phyloP scores from a whole-genome alignment of 257 asterid genomes.

The Petunia secreta region DNA sequence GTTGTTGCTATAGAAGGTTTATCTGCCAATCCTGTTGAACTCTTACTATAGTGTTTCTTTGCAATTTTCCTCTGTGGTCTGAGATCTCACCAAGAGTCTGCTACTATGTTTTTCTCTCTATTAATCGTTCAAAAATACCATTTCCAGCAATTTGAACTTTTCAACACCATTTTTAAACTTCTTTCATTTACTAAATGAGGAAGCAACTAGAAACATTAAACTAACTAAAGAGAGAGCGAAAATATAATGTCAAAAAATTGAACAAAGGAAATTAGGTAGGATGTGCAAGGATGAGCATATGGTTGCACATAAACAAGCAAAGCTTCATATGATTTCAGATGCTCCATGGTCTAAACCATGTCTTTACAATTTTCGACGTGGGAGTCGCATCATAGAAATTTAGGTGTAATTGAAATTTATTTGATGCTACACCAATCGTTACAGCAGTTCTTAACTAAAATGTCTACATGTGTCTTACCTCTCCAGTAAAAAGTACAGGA shows the following conservation, averaged over 20 bases:
- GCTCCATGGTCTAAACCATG: neutral
- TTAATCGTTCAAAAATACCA: too few relatives aligned
- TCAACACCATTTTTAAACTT: too few relatives aligned
- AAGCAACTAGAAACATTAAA: neutral
- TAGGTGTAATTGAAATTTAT: neutral
- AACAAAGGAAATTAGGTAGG: slow-evolving; percentile 1
- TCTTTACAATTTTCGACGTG: neutral
- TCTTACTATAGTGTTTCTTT: neutral
- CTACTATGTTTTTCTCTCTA: too few relatives aligned
- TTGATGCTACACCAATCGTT: neutral
- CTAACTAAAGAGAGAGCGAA: neutral
- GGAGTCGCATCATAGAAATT: neutral
- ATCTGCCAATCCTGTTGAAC: neutral
- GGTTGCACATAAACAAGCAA: neutral
- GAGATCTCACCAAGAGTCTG: too few relatives aligned
- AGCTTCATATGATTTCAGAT: neutral
- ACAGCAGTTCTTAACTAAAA: slow-evolving; percentile 13
- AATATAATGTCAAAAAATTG: neutral
- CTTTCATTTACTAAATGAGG: too few relatives aligned
- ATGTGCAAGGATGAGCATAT: slow-evolving; percentile 13
- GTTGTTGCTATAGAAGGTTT: neutral
- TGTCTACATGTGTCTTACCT: slow-evolving; percentile 50
- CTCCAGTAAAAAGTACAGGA: slow-evolving; percentile 87
- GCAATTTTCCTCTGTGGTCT: neutral
- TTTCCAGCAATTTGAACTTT: too few relatives aligned